phyloP scores from a whole-genome alignment of 495 filamentous ascomycete genomes.

The Aspergillus carlsbadensis region DNA sequence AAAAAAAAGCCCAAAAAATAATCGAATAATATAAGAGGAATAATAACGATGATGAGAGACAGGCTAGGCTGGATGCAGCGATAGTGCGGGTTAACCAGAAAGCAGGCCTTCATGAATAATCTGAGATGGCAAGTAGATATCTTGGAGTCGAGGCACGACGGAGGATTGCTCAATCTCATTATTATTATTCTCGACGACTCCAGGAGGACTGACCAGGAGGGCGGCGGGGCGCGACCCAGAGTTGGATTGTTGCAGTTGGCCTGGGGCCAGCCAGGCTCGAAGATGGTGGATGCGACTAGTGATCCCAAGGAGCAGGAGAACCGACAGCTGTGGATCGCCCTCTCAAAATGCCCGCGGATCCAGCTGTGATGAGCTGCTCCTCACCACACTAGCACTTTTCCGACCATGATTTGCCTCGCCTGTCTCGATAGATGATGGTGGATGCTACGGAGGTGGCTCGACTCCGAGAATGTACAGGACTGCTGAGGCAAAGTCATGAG shows the following conservation, averaged over 20 bases:
- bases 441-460: no score
- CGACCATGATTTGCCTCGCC: no score
- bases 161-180: not conserved
- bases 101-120: not conserved
- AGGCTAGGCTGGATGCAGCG: constrained; percentile 15
- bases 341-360: constrained; percentile 21
- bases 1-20: not conserved
- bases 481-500: no score
- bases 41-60: constrained; percentile 13
- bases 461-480: no score
- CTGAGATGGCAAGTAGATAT: no score
- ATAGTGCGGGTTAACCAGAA: constrained; percentile 18
- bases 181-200: not conserved
- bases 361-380: constrained; percentile 2
- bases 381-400: not conserved
- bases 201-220: constrained; percentile 18
- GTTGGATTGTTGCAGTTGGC: constrained; percentile 9
- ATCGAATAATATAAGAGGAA: constrained; percentile 8
- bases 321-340: constrained; percentile 22
- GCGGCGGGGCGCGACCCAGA: constrained; percentile 24
- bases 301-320: constrained; percentile 28
- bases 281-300: constrained; percentile 24
- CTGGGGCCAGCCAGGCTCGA: no score
- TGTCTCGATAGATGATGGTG: no score
- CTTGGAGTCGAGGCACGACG: not conserved